Evolutionary conservation across 805 yeast genomes (phyloP), one percentile per base, ranked within the genome.

Genomic region (Candida berthetii): DNA sequence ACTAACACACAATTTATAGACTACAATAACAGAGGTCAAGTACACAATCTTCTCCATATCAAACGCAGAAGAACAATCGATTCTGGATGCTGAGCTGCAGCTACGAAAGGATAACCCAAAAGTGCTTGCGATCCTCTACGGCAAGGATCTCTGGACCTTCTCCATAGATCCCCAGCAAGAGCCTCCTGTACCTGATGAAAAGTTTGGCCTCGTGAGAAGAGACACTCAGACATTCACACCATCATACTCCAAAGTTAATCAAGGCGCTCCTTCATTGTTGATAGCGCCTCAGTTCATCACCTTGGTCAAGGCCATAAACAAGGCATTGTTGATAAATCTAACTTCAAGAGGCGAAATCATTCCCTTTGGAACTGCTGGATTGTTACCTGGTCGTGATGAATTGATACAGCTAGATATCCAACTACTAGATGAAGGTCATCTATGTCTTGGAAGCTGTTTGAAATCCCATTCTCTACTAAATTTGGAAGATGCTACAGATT

Each of bases 321-420:
- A 68, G 48, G 60, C 61, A 45, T 55, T 76, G 18, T 46, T 64
- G 43, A 42, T 59, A 35, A 54, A 62, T 47, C 39, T 66, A 31
- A 47, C 68, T 27, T 22, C 64, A 43, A 49, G 59, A n/a, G 57
- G 58, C 35, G 58, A 58, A 35, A 48, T 76, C 2, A 44, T 71
- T 1, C 79, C 80, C 0, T 77, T 75, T 55, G 80, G 81, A 2
- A 74, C 72, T 44, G 61, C 76, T 49, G 60, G 65, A 49, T 40
- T 65, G 45, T 36, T 57, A 35, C 50, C 58, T 31, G 50, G 52
- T 41, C 4, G 29, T 42, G 36, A 45, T 36, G 56, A 61, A n/a
- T 48, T 71, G 3, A 40, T 76, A 1, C 69, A 66, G 40, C 47
- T 75, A 3, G 76, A 71, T 36, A 78, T 80, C 1, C 74, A 73